Evolutionary conservation across 1,284 basidiomycete genomes (phyloP), one percentile per base, ranked within the genome.

Genomic region (Cystobasidium sp.): DNA sequence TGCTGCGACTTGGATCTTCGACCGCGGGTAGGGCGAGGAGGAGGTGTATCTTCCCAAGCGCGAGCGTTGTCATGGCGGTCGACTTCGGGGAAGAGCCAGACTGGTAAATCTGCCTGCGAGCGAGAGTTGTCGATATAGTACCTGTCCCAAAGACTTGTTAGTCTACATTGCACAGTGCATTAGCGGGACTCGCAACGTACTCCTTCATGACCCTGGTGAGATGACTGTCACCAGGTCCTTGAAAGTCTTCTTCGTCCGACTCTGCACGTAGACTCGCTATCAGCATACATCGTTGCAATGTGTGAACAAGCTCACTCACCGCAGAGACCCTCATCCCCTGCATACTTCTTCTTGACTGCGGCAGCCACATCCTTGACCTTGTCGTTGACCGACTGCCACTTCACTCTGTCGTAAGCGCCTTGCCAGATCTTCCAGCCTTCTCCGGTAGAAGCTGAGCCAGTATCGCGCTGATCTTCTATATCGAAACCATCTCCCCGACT

Each of bases 401-500:
- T 66, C 20, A 73, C 70, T 20, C 58, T 24, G 24, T 73, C 63
- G 12, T 64, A 55, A 6, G 62, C 70, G 18, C 39, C 37, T 51
- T 73, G 70, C 64, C 64, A 66, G 8, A 73, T 37, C 31, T 52
- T 73, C 70, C 70, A 73, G 14, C 70, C 70, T 43, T 73, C 70
- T 59, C 69, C 69, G 18, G 31, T 31, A 31, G 31, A 5, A 31
- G 31, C 31, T 2, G 31, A 31, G 31, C 31, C 31, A 31, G 31
- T 31, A 31, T 31, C 31, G 31, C 31, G 2, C 31, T 31, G 31
- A 31, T 31, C 31, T 31, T 31, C 31, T 31, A 31, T 31, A 31
- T 31, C 31, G 31, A 31, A 1, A 31, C 31, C 31, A 31, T 31
- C 5, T 31, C 31, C 31, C 31, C 5, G 31, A 31, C 31, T 5